phyloP scores from a whole-genome alignment of 208 protist genomes.

The Balamuthia mandrillaris region DNA sequence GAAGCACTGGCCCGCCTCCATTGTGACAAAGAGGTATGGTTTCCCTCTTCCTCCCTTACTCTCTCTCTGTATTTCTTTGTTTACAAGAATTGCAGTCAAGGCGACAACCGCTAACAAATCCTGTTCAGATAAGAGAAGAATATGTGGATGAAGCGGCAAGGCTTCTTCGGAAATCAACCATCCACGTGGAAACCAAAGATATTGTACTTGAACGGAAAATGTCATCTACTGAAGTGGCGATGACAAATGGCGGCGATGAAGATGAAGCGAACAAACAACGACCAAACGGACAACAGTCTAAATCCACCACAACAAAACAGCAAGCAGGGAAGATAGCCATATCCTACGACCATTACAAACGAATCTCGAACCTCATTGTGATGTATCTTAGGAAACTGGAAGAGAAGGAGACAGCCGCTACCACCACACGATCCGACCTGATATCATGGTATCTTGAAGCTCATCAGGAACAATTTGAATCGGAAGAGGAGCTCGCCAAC shows the following conservation, averaged over 20 bases:
- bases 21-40: slow-evolving; percentile 81
- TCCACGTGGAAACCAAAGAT: slow-evolving; percentile 68
- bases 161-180: slow-evolving; percentile 74
- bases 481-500: slow-evolving; percentile 3
- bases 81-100: not conserved
- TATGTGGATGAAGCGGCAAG: slow-evolving; percentile 82
- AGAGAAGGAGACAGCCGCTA: not conserved
- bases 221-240: not conserved
- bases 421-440: slow-evolving; percentile 14
- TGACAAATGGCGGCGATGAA: not conserved
- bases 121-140: slow-evolving; percentile 43
- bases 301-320: not conserved
- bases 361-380: slow-evolving; percentile 21
- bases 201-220: not conserved
- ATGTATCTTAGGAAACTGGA: not conserved
- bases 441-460: slow-evolving; percentile 52
- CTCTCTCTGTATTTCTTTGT: not conserved
- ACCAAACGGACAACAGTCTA: not conserved
- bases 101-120: not conserved
- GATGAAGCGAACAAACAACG: not conserved
- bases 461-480: not conserved
- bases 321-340: slow-evolving; percentile 1
- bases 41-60: not conserved
- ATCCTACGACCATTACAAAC: slow-evolving; percentile 38
- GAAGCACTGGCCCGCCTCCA: slow-evolving; percentile 95